phyloP scores from a whole-genome alignment of 305 asterid genomes.

The Withania somnifera region DNA sequence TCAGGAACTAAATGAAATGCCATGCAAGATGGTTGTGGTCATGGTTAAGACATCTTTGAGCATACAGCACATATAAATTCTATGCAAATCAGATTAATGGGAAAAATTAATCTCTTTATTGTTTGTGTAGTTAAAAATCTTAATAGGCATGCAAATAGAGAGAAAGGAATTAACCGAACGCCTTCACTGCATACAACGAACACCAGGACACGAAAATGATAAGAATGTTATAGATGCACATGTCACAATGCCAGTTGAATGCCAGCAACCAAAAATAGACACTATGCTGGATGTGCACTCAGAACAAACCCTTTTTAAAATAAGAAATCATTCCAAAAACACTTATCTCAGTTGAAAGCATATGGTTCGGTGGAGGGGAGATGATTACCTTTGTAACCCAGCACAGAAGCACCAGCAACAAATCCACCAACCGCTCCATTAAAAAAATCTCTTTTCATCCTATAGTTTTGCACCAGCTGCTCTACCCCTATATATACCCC shows the following conservation, averaged over 20 bases:
- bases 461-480: conserved; percentile 56
- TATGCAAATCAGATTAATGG: background rate
- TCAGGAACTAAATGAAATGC: background rate
- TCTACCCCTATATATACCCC: conserved; percentile 84
- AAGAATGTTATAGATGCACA: background rate
- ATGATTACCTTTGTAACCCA: conserved; percentile 70
- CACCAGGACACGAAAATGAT: background rate
- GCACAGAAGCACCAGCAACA: conserved; percentile 76
- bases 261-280: background rate
- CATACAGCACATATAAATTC: background rate
- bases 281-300: background rate
- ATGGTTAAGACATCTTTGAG: background rate
- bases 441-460: conserved; percentile 83
- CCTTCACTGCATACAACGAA: background rate
- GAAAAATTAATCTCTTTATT: background rate
- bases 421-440: conserved; percentile 96
- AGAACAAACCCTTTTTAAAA: background rate
- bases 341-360: background rate
- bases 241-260: background rate
- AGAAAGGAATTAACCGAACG: background rate
- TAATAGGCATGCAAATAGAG: background rate
- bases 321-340: background rate
- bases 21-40: background rate
- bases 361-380: background rate
- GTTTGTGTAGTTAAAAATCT: background rate